Evolutionary conservation across 179 eudicot species (phyloP).

Genomic region (Silene vulgaris): DNA sequence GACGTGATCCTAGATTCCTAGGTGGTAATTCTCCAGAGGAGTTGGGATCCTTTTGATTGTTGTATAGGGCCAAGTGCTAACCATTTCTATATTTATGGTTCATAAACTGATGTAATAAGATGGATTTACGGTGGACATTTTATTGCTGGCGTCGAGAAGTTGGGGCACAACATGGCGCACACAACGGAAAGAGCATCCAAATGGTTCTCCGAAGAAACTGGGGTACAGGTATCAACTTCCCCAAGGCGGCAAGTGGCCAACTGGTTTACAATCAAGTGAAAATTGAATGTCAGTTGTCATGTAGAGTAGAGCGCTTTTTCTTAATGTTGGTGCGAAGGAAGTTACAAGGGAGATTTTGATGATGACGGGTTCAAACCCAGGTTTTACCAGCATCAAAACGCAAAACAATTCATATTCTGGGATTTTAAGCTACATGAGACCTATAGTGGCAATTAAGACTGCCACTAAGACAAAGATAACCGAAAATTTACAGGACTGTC

Average conservation of each 20-base stretch:
- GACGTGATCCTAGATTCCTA: background rate
- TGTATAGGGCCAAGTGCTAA: background rate
- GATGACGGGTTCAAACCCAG: too few relatives aligned
- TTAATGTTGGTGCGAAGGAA: background rate
- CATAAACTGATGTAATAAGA: background rate
- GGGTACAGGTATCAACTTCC: slow-evolving; percentile 73
- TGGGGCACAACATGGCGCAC: slow-evolving; percentile 13
- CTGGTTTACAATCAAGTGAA: slow-evolving; percentile 29
- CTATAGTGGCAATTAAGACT: background rate
- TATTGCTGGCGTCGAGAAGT: slow-evolving; percentile 7
- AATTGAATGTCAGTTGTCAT: background rate
- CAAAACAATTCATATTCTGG: background rate
- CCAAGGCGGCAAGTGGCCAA: slow-evolving; percentile 81
- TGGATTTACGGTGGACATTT: background rate
- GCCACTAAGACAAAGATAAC: background rate
- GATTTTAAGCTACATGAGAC: background rate
- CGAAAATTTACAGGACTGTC: background rate
- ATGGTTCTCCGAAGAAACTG: slow-evolving; percentile 43
- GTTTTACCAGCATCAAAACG: background rate
- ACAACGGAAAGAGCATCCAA: slow-evolving; percentile 10
- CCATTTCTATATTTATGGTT: background rate
- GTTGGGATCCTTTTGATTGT: background rate
- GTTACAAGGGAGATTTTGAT: too few relatives aligned
- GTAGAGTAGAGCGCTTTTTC: background rate
- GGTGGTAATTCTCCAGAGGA: background rate